Evolutionary conservation across 169 alveolate species (phyloP), one percentile per base, ranked within the genome.

Genomic region (Babesia ovata): DNA sequence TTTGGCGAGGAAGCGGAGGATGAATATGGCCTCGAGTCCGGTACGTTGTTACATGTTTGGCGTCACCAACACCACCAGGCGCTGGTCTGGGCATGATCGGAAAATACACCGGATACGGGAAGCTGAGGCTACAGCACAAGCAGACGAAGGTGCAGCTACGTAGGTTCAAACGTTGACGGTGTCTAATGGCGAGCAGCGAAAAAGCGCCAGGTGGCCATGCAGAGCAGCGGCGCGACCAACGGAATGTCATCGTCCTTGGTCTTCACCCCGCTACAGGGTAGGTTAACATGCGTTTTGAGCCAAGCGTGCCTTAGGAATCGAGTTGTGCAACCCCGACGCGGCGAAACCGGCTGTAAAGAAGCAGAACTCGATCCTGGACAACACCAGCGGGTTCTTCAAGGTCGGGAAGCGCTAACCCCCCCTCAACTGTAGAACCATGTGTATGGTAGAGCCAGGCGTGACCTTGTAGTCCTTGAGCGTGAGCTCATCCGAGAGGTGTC

Each of bases 391-490:
- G 52, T 79, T 79, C 58, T 67, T 79, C 53, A 79, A 79, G 50
- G 87, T 79, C 13, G 66, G 71, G 48, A 71, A 71, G 17, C 22
- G 29, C 28, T 42, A 56, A 33, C 97, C 97, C 16, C 97, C 97
- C 60, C 99, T 87, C 56, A 96, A 94, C 75, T 95, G 98, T 49
- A 95, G 94, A 16, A 95, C 98, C 99, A 96, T 95, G 88, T 95
- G 98, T 75, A 96, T 94, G 39, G 98, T 95, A 77, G 95, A 86
- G 29, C 99, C 99, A 6, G 99, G 98, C 36, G 90, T 88, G 19
- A 96, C 94, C 60, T 94, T 93, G 93, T 96, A 96, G 78, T 96
- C 98, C 60, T 84, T 53, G 26, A 96, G 88, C 60, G 91, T 93
- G 75, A 92, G 85, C 45, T 96, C 98, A 53, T 96, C 98, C 24